Evolutionary conservation across 371 early-diverging fungal species (phyloP), one percentile per base, ranked within the genome.

Genomic region (Mucor saturninus): DNA sequence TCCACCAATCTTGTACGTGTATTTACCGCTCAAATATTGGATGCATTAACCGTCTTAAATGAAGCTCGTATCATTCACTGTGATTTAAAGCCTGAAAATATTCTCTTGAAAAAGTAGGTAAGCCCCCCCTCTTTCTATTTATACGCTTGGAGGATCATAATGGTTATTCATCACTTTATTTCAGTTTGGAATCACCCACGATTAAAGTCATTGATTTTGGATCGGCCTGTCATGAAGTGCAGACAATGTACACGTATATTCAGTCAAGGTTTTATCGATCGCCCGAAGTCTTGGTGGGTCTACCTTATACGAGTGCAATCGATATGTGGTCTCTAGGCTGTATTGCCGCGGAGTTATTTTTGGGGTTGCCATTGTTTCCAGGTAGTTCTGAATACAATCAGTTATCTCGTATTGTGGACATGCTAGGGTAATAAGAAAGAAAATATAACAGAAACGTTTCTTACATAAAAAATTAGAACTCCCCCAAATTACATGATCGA

Each of bases 321-420:
- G 99, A 99, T 77, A 96, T 99, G 89, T 99, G 99, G 99, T 92
- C 93, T 39, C 78, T 99, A 42, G 99, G 99, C 0, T 99, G 99
- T 75, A 99, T 99, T 45, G 86, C 97, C 0, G 95, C 93, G 28
- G 99, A 99, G 70, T 81, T 99, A 32, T 88, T 91, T 61, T 86
- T 93, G 3, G 95, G 95, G 0, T 85, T 93, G 59, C 99, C 98
- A 6, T 73, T 99, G 32, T 98, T 99, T 69, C 98, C 99, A 0
- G 99, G 98, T 10, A 95, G 94, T 66, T 93, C 96, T 63, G 98
- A 99, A 76, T 89, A 90, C 60, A 97, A 99, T 64, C 97, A 98
- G 68, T 67, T 97, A 32, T 80, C 90, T 8, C 90, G 95, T 66
- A 95, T 98, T 54, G 90, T 97, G 80, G 96, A 97, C 71, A 76